phyloP scores from a whole-genome alignment of 2,329 filamentous ascomycete species.

The Pezicula rhizophila region DNA sequence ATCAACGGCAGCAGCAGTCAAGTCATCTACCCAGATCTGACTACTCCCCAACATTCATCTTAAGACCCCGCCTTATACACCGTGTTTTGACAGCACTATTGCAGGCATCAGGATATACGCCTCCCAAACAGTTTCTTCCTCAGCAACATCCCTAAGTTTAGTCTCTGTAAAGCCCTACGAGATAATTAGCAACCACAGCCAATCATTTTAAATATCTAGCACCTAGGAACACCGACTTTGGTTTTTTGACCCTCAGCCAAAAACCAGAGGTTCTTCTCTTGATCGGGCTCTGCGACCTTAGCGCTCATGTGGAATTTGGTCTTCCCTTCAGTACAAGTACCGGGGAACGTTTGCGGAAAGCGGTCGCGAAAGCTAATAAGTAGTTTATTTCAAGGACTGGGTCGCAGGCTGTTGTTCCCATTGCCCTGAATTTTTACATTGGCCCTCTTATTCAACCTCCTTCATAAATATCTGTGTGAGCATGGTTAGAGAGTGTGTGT shows the following conservation, averaged over 20 bases:
- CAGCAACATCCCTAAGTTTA: too few species aligned
- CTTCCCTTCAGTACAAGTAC: background rate
- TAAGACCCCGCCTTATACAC: too few species aligned
- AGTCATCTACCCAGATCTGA: too few species aligned
- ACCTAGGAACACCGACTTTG: conserved; percentile 9
- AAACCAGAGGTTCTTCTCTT: conserved; percentile 32
- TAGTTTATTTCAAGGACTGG: conserved; percentile 3
- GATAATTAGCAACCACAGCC: too few species aligned
- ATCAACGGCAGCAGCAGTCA: too few species aligned
- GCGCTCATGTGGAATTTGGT: conserved; percentile 33
- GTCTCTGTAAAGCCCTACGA: too few species aligned
- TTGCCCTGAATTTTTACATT: background rate
- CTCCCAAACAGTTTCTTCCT: too few species aligned
- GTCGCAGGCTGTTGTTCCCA: conserved; percentile 2
- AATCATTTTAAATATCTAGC: too few species aligned
- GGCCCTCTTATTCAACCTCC: background rate
- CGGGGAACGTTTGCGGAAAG: conserved; percentile 7
- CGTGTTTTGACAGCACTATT: too few species aligned
- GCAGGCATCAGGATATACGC: too few species aligned
- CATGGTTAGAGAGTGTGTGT: too few species aligned
- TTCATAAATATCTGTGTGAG: background rate
- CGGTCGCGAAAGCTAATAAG: background rate
- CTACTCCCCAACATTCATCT: too few species aligned
- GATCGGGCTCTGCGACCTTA: conserved; percentile 32
- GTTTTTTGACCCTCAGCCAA: conserved; percentile 22